Evolutionary conservation across 2,329 filamentous ascomycete species (phyloP).

Genomic region (Tothia fuscella): DNA sequence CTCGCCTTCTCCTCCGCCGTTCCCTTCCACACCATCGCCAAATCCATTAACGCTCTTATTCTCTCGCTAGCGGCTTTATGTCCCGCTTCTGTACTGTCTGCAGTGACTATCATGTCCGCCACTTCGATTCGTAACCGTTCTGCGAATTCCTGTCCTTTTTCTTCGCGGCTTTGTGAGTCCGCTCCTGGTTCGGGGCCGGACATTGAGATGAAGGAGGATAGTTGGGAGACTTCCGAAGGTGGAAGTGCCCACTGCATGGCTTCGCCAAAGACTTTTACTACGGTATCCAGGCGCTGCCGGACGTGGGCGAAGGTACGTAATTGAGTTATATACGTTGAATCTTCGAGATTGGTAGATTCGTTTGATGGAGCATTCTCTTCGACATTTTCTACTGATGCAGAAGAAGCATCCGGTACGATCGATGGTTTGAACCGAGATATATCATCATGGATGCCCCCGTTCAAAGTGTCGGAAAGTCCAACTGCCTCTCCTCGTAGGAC

Average conservation of each 20-base stretch:
- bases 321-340: constrained; percentile 61
- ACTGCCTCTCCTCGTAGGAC: constrained; percentile 79
- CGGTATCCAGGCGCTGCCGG: constrained; percentile 70
- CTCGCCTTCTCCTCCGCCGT: constrained; percentile 88
- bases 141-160: constrained; percentile 75
- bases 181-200: constrained; percentile 65
- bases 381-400: constrained; percentile 8
- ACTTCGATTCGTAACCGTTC: constrained; percentile 62
- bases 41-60: constrained; percentile 63
- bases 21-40: constrained; percentile 83
- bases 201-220: constrained; percentile 79
- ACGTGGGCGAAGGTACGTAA: constrained; percentile 75
- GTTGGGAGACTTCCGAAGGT: constrained; percentile 72
- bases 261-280: constrained; percentile 84
- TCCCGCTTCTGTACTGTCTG: constrained; percentile 47
- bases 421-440: constrained; percentile 31
- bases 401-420: no score
- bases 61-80: constrained; percentile 61
- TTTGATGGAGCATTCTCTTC: constrained; percentile 9
- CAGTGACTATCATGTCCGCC: constrained; percentile 42
- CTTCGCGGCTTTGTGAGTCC: constrained; percentile 59
- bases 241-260: constrained; percentile 93
- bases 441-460: constrained; percentile 59
- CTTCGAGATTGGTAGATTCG: constrained; percentile 17
- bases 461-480: constrained; percentile 65